Base-by-base conservation (phyloP, 1,139 yeast species). In the Debaryomycetaceae sp. region DNA sequence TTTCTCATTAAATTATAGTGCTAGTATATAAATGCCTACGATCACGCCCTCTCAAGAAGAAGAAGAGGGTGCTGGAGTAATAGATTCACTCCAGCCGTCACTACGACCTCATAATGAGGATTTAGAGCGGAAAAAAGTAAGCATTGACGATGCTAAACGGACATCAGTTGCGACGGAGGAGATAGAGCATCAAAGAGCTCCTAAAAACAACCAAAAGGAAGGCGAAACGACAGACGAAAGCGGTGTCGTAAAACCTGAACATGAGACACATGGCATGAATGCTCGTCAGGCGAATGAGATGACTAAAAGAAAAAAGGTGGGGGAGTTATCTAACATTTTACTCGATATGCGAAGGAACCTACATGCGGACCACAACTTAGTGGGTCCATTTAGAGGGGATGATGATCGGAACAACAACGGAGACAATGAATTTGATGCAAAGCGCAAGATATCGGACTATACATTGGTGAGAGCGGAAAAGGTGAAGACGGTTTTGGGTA, bases 381-480 rank as follows among this genome's bases (percentile, higher is more conserved):
- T 61, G 7, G 69, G 59, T 35, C 57, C 65, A 6, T 42, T 54
- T 14, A 43, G 46, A 14, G 50, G 56, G 30, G 30, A 30, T 28
- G 37, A 38, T 13, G 44, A 40, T 18, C 33, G 35, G 5, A 31
- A 49, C 29, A 42, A 37, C 26, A 46, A 22, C 40, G 39, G 6
- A 31, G 38, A 29, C 41, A 37, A 7, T 9, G 24, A 24, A 15
- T 9, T 19, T n/a, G 33, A 32, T 9, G 24, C 17, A 8, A 9
- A 3, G 3, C n/a, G n/a, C 5, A n/a, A 36, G 2, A 47, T 40
- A 17, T 30, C 40, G 5, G 39, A 30, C 34, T 40, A 45, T 30
- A 74, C 82, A 1, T 51, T 67, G 15, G 60, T 71, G 9, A 54
- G 86, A 34, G 84, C 81, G 0, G 78, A 76, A 41, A 69, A 73